Evolutionary conservation across 495 filamentous ascomycete species (phyloP), one percentile per base, ranked within the genome.

Genomic region (Penicillium pancosmium): DNA sequence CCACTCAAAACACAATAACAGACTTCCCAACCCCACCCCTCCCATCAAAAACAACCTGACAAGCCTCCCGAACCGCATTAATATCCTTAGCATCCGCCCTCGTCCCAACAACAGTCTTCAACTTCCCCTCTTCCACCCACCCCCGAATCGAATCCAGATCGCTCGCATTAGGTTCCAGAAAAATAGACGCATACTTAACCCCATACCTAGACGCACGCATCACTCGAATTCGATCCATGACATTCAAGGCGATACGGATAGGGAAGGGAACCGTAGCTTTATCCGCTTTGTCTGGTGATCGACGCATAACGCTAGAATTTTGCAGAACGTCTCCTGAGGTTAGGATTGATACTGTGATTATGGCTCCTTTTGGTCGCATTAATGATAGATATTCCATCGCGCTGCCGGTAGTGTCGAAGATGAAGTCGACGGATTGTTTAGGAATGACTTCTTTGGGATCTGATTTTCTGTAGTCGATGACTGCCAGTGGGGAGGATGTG

Each of bases 11-110:
- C 5, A 44, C 41, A 61, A 85, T 68, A 6, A 84, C 78, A 61
- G 82, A 68, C 63, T 82, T 84, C 27, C 83, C 83, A 11, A 84
- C 48, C 2, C 83, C 82, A 0, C 83, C 82, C 57, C 82, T 84
- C 7, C 75, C 76, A 31, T 68, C 69, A 25, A 67, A 73, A 9
- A 85, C 77, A 65, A 75, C 66, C 57, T 76, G 64, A 59, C 77
- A 79, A 36, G 69, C 81, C 47, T 64, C 60, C 56, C 72, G 73
- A 1, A 85, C 66, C 0, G 57, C 71, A 47, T 78, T 67, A 7
- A 83, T 62, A 65, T 85, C 77, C 31, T 64, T 59, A 12, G 85
- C 59, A 19, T 71, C 56, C 13, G 71, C 75, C 16, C 67, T 68
- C 33, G 66, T 75, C 25, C 76, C 75, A 31, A 74, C 70, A 27